phyloP scores from a whole-genome alignment of 2,329 filamentous ascomycete genomes.

The Ophiostoma perfectum region DNA sequence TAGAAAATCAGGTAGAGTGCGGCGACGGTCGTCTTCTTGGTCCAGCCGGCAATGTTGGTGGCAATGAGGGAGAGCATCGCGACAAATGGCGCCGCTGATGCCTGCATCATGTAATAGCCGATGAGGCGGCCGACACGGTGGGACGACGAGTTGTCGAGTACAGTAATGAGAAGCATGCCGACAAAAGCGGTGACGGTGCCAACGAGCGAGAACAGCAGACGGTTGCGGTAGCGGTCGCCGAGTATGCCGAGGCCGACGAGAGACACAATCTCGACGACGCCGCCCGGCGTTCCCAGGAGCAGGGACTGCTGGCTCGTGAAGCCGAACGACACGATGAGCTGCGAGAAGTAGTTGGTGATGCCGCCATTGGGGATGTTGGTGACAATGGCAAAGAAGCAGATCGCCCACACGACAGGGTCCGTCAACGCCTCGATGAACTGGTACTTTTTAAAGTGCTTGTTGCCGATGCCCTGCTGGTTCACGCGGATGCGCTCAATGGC shows the following conservation, averaged over 20 bases:
- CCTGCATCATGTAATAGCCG: conserved; percentile 61
- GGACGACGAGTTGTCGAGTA: conserved; percentile 45
- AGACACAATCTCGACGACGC: conserved; percentile 51
- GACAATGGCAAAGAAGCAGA: conserved; percentile 34
- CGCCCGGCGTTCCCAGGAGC: conserved; percentile 60
- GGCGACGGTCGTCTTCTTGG: conserved; percentile 55
- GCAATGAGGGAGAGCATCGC: conserved; percentile 58
- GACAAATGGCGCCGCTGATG: conserved; percentile 57
- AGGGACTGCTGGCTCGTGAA: conserved; percentile 58
- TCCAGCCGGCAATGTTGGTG: conserved; percentile 54
- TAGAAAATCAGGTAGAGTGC: conserved; percentile 50
- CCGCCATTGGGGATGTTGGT: conserved; percentile 37
- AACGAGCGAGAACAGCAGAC: conserved; percentile 37
- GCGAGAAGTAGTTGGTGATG: conserved; percentile 38
- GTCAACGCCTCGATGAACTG: conserved; percentile 45
- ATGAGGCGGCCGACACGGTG: conserved; percentile 53
- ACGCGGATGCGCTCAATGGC: conserved; percentile 49
- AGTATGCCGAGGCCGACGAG: conserved; percentile 39
- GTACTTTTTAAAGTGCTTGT: conserved; percentile 61
- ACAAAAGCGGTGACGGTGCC: conserved; percentile 43
- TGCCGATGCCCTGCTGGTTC: conserved; percentile 62
- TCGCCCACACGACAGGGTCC: conserved; percentile 38
- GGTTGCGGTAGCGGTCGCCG: conserved; percentile 51
- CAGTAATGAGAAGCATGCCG: conserved; percentile 60
- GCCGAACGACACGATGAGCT: conserved; percentile 51